Percentiles rank a stretch among this genome's conserved stretches.
These are phyloP conservation scores for Lactarius trivialis DNA, from an alignment of 768 basidiomycete genomes.

Conservation along the genomic window DNA sequence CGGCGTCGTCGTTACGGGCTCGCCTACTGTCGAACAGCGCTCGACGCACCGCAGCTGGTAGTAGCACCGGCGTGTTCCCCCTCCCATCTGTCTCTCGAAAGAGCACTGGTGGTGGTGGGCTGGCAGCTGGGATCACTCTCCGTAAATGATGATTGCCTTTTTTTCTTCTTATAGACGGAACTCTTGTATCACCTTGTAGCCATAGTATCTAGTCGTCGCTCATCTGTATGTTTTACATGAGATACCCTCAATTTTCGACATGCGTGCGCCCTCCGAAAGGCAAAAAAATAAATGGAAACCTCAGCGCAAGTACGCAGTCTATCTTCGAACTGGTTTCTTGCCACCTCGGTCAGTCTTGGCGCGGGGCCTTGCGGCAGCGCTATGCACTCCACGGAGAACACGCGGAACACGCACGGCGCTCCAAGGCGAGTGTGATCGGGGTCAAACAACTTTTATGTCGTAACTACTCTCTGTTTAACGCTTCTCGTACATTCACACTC, in stretches of 20 bases:
- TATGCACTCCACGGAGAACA: conserved; percentile 2
- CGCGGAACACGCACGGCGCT: conserved; percentile 5
- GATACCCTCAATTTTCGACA: not conserved
- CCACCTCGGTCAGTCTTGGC: too few species aligned
- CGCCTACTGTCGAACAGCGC: conserved; percentile 21
- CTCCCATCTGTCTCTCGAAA: not conserved
- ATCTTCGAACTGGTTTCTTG: too few species aligned
- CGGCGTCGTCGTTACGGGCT: conserved; percentile 16
- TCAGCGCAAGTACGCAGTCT: too few species aligned
- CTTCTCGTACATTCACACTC: not conserved
- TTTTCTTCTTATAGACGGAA: not conserved
- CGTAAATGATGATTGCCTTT: conserved; percentile 10
- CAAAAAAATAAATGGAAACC: not conserved
- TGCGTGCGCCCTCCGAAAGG: not conserved
- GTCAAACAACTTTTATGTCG: too few species aligned
- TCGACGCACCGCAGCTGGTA: conserved; percentile 8
- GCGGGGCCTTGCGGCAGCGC: too few species aligned
- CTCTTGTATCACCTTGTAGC: conserved; percentile 8
- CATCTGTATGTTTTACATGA: not conserved
- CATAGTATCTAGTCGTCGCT: conserved; percentile 6
- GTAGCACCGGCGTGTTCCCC: not conserved
- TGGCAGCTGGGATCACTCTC: conserved; percentile 12
- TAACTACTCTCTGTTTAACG: too few species aligned
- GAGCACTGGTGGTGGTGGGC: not conserved
- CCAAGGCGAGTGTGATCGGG: not conserved